phyloP scores from a whole-genome alignment of 768 basidiomycete species.

The Suillus plorans region DNA sequence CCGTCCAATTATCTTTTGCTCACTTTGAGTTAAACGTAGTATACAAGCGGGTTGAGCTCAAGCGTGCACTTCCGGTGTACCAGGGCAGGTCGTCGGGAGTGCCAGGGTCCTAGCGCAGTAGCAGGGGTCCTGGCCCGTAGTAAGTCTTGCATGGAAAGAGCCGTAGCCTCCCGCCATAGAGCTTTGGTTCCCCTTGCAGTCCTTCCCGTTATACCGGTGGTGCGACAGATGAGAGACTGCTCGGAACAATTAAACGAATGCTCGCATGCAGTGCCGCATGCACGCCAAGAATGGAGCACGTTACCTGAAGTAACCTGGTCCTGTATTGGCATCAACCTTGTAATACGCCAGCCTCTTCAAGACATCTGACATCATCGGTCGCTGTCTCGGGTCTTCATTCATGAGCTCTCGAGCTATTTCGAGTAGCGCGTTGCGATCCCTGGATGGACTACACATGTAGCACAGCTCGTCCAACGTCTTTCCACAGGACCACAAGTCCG shows the following conservation, averaged over 20 bases:
- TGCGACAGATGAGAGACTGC: not conserved
- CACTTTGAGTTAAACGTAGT: not conserved
- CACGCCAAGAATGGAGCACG: not conserved
- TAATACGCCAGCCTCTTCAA: not conserved
- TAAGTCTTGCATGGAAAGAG: not conserved
- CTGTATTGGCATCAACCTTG: not conserved
- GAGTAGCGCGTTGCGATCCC: not conserved
- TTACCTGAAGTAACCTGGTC: not conserved
- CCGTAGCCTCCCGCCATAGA: not conserved
- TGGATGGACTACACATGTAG: not conserved
- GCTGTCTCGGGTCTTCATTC: not conserved
- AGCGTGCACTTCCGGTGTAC: not conserved
- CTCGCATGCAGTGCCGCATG: not conserved
- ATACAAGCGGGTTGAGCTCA: not conserved
- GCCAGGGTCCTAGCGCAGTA: too few species aligned
- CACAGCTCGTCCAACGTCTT: conserved; percentile 5
- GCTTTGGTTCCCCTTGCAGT: not conserved
- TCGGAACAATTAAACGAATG: not conserved
- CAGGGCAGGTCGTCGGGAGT: too few species aligned
- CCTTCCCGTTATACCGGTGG: not conserved
- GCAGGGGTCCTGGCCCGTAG: not conserved
- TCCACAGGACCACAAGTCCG: conserved; percentile 2
- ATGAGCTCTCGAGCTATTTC: not conserved
- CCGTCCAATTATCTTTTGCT: not conserved
- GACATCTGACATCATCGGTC: not conserved